Evolutionary conservation across 495 filamentous ascomycete species (phyloP).

Genomic region (Cetradonia linearis): DNA sequence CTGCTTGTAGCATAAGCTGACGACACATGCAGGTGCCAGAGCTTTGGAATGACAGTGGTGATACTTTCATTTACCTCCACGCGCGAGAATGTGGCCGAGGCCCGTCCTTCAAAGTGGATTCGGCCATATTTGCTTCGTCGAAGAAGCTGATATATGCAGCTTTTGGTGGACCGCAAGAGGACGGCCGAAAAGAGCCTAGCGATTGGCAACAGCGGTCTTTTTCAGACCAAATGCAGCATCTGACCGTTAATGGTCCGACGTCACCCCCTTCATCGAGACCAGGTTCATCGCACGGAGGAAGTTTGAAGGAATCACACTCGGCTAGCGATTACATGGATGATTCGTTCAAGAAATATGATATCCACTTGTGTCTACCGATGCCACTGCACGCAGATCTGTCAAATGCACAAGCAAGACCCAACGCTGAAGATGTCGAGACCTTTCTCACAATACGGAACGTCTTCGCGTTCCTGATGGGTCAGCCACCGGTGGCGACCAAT

Average conservation of each 20-base stretch:
- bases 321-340: slow-evolving; percentile 32
- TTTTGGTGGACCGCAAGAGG: slow-evolving; percentile 37
- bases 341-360: slow-evolving; percentile 35
- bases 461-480: slow-evolving; percentile 76
- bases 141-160: slow-evolving; percentile 56
- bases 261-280: slow-evolving; percentile 29
- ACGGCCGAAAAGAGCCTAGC: not conserved
- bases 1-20: not conserved
- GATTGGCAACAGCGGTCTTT: slow-evolving; percentile 14
- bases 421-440: slow-evolving; percentile 50
- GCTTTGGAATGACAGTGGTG: slow-evolving; percentile 76
- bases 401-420: slow-evolving; percentile 31
- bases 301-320: slow-evolving; percentile 24
- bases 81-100: slow-evolving; percentile 53
- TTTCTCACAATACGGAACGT: slow-evolving; percentile 76
- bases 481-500: slow-evolving; percentile 69
- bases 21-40: slow-evolving; percentile 53
- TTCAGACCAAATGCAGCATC: slow-evolving; percentile 22
- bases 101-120: slow-evolving; percentile 70
- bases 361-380: slow-evolving; percentile 63
- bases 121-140: slow-evolving; percentile 61
- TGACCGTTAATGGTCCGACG: slow-evolving; percentile 22
- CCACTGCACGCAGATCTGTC: slow-evolving; percentile 42
- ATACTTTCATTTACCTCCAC: slow-evolving; percentile 77
- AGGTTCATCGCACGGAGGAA: slow-evolving; percentile 21